Conservation (phyloP, 257 asterid species). For the Plantago elongata region DNA sequence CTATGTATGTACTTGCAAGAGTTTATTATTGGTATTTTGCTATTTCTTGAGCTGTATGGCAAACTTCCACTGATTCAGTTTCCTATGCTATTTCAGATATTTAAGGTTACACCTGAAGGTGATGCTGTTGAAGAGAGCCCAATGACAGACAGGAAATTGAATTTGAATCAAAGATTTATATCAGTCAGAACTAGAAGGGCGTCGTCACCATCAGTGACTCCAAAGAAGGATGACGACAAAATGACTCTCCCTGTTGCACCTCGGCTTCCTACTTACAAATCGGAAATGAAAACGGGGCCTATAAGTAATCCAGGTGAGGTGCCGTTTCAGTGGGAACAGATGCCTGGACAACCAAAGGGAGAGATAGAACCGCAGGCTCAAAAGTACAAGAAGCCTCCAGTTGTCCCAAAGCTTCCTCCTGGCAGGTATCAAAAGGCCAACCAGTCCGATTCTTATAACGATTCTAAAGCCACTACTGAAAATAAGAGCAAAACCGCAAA, state of each 20-base stretch:
- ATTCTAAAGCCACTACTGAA: conserved; percentile 11
- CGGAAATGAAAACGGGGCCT: conserved; percentile 79
- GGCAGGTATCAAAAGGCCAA: conserved; percentile 20
- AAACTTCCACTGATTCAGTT: too few species aligned
- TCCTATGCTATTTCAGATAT: not conserved
- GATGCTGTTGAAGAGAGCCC: conserved; percentile 35
- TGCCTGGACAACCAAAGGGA: conserved; percentile 70
- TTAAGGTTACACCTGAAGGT: conserved; percentile 21
- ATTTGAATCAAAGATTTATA: conserved; percentile 52
- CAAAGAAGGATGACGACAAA: conserved; percentile 25
- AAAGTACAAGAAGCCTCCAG: conserved; percentile 25
- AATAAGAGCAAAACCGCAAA: conserved; percentile 15
- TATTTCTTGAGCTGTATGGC: too few species aligned
- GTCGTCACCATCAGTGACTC: conserved; percentile 23
- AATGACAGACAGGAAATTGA: conserved; percentile 67
- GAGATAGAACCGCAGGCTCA: conserved; percentile 21
- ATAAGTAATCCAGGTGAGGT: conserved; percentile 57
- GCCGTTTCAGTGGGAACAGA: conserved; percentile 78
- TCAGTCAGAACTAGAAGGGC: conserved; percentile 48
- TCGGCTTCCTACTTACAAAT: conserved; percentile 45
- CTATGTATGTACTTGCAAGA: too few species aligned
- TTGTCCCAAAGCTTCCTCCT: conserved; percentile 71
- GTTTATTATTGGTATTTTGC: too few species aligned
- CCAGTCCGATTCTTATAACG: conserved; percentile 27
- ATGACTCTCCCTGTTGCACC: conserved; percentile 24